Evolutionary conservation across 257 asterid genomes (phyloP).

Genomic region (Nicotiana sylvestris): DNA sequence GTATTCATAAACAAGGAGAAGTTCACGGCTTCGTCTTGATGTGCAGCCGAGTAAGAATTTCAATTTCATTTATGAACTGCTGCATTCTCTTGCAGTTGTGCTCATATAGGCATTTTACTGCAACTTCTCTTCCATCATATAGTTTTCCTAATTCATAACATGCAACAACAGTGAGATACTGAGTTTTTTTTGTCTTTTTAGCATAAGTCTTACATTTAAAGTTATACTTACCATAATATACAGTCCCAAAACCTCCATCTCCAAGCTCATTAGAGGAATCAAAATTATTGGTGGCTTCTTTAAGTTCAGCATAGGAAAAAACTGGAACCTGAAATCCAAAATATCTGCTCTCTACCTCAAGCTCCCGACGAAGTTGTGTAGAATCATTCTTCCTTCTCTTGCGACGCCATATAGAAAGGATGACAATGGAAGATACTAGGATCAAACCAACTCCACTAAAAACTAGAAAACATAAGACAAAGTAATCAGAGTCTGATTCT

Average conservation of each 20-base stretch:
- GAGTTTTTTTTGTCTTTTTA: background rate
- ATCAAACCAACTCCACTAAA: constrained; percentile 7
- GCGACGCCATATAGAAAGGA: background rate
- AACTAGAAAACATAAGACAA: constrained; percentile 20
- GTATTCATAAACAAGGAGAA: background rate
- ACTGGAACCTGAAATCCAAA: constrained; percentile 14
- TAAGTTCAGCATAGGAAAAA: constrained; percentile 10
- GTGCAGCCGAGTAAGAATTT: constrained; percentile 15
- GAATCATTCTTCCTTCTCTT: background rate
- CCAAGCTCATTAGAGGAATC: constrained; percentile 11
- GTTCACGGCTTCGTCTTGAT: constrained; percentile 13
- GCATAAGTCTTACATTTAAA: background rate
- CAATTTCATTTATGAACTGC: constrained; percentile 8
- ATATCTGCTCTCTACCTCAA: constrained; percentile 8
- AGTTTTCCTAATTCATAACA: background rate
- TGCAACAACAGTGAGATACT: background rate
- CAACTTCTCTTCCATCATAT: constrained; percentile 14
- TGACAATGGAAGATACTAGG: background rate
- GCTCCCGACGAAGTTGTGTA: background rate
- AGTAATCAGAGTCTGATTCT: background rate
- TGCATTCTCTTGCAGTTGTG: constrained; percentile 17
- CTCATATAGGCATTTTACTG: constrained; percentile 14
- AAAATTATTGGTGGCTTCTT: constrained; percentile 11
- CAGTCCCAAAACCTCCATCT: constrained; percentile 14
- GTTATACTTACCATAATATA: constrained; percentile 8